Conservation (phyloP, 805 yeast species). For the Yarrowia divulgata region DNA sequence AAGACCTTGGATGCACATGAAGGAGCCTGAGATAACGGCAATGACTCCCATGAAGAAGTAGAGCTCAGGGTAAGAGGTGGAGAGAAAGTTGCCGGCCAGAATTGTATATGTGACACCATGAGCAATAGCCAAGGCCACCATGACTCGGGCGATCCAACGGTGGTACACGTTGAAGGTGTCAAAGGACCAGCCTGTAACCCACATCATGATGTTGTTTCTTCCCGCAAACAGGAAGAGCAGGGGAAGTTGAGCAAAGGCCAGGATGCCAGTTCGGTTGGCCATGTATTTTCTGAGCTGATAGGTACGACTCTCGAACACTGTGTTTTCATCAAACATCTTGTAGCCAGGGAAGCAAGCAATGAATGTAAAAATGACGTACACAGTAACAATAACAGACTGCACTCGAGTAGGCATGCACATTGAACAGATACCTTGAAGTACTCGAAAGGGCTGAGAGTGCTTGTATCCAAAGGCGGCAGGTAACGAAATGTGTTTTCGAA, state of each 20-base stretch:
- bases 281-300: constrained; percentile 53
- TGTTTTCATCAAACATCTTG: constrained; percentile 50
- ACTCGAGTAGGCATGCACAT: constrained; percentile 59
- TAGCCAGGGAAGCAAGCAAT: constrained; percentile 50
- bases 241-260: constrained; percentile 56
- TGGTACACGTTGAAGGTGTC: constrained; percentile 69
- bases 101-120: constrained; percentile 57
- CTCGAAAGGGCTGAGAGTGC: constrained; percentile 48
- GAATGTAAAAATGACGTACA: constrained; percentile 52
- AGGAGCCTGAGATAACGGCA: constrained; percentile 52
- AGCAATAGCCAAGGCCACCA: constrained; percentile 54
- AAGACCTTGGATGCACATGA: constrained; percentile 54
- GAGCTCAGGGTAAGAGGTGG: constrained; percentile 43
- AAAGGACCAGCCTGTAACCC: constrained; percentile 67
- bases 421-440: constrained; percentile 41
- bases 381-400: constrained; percentile 56
- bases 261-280: constrained; percentile 64
- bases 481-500: constrained; percentile 49
- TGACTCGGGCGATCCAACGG: constrained; percentile 59
- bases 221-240: constrained; percentile 60
- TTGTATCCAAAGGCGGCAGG: constrained; percentile 52
- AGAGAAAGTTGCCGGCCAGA: constrained; percentile 6
- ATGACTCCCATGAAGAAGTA: constrained; percentile 49
- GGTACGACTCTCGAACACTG: constrained; percentile 50
- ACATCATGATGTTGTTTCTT: constrained; percentile 71